Percentiles rank a stretch among this genome's conserved stretches.
Evolutionary conservation across 345 rosid genomes (phyloP).

Genomic region (Abelmoschus esculentus): DNA sequence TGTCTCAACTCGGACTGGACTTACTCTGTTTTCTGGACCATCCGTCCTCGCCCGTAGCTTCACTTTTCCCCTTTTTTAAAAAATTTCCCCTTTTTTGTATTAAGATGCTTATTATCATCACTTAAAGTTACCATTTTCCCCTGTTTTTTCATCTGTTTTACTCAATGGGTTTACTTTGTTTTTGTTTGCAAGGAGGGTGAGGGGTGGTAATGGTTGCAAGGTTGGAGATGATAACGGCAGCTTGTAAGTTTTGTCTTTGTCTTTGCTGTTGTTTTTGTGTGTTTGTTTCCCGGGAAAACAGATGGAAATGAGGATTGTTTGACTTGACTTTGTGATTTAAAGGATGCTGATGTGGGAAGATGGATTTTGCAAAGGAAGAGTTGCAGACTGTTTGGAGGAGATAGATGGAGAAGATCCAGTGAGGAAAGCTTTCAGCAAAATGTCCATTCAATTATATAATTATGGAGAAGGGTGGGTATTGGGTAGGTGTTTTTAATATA

Average conservation of each 20-base stretch:
- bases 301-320: slow-evolving; percentile 14
- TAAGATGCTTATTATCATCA: not conserved
- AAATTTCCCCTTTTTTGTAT: not conserved
- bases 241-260: slow-evolving; percentile 57
- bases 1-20: slow-evolving; percentile 97
- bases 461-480: slow-evolving; percentile 99
- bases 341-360: slow-evolving; percentile 99
- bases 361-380: slow-evolving; percentile 85
- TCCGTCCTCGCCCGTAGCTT: slow-evolving; percentile 95
- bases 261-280: slow-evolving; percentile 2
- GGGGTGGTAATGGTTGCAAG: slow-evolving; percentile 98
- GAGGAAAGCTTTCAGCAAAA: slow-evolving; percentile 98
- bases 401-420: slow-evolving; percentile 91
- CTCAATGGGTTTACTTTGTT: slow-evolving; percentile 20
- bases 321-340: slow-evolving; percentile 4
- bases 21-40: slow-evolving; percentile 99
- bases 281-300: slow-evolving; percentile 18
- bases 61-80: not conserved
- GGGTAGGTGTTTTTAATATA: slow-evolving; percentile 60
- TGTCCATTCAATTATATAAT: slow-evolving; percentile 98
- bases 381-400: slow-evolving; percentile 70
- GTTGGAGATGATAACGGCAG: slow-evolving; percentile 97
- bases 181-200: slow-evolving; percentile 54
- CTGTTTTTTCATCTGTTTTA: slow-evolving; percentile 16
- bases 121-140: not conserved